A percentile compares a stretch with the other conserved stretches of the same genome.
These are phyloP conservation scores for Hansenula lynferdii DNA, from an alignment of 1,139 yeast species.

Conservation along the genomic window DNA sequence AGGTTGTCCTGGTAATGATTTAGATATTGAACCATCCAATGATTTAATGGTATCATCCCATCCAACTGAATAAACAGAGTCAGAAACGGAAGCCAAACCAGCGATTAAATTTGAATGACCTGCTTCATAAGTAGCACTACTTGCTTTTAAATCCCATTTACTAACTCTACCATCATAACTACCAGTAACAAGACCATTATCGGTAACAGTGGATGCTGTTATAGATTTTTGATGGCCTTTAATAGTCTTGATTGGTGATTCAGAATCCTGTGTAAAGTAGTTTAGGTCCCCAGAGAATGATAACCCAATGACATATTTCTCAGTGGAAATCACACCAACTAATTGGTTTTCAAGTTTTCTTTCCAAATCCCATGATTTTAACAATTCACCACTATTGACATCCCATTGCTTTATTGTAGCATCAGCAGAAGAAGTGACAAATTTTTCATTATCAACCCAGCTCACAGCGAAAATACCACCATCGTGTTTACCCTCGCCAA, in stretches of 20 bases:
- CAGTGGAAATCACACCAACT: slow-evolving; percentile 71
- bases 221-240: slow-evolving; percentile 82
- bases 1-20: slow-evolving; percentile 58
- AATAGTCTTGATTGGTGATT: slow-evolving; percentile 40
- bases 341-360: slow-evolving; percentile 58
- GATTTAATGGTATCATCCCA: slow-evolving; percentile 84
- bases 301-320: slow-evolving; percentile 55
- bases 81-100: slow-evolving; percentile 28
- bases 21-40: slow-evolving; percentile 23
- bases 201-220: slow-evolving; percentile 47
- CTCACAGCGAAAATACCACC: slow-evolving; percentile 80
- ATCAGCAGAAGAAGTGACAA: slow-evolving; percentile 87
- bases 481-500: slow-evolving; percentile 46
- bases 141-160: slow-evolving; percentile 44
- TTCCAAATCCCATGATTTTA: slow-evolving; percentile 42
- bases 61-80: slow-evolving; percentile 50
- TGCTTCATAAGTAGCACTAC: slow-evolving; percentile 31
- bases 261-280: slow-evolving; percentile 38
- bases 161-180: slow-evolving; percentile 77
- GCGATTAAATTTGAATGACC: slow-evolving; percentile 58
- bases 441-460: slow-evolving; percentile 61
- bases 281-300: slow-evolving; percentile 71
- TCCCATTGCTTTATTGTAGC: slow-evolving; percentile 65
- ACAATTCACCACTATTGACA: slow-evolving; percentile 31
- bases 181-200: slow-evolving; percentile 50